phyloP scores from a whole-genome alignment of 495 filamentous ascomycete species.

The Amphirosellinia nigrospora region DNA sequence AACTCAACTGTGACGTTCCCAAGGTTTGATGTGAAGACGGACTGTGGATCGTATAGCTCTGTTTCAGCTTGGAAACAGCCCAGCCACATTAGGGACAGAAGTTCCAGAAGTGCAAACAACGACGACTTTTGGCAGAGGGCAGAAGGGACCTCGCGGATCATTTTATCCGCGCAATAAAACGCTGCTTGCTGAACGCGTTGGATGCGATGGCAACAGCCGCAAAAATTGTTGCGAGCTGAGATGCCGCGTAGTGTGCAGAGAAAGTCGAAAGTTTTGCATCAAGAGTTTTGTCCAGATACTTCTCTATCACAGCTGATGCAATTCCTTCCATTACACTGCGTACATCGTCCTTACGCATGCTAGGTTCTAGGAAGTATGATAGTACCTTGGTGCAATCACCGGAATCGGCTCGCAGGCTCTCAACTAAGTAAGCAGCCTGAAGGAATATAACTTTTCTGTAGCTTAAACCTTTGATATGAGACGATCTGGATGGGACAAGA shows the following conservation, averaged over 20 bases:
- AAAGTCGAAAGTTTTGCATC: slow-evolving; percentile 73
- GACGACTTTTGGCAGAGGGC: slow-evolving; percentile 88
- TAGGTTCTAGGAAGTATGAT: slow-evolving; percentile 89
- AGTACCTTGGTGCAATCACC: slow-evolving; percentile 89
- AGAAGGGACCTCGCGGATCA: slow-evolving; percentile 83
- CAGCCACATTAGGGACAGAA: slow-evolving; percentile 90
- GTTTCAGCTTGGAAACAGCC: slow-evolving; percentile 93
- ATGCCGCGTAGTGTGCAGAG: slow-evolving; percentile 83
- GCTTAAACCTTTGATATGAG: slow-evolving; percentile 77
- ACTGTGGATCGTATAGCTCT: slow-evolving; percentile 87
- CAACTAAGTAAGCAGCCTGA: slow-evolving; percentile 82
- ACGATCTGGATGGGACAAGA: slow-evolving; percentile 74
- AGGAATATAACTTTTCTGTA: slow-evolving; percentile 92
- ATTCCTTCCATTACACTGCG: slow-evolving; percentile 87
- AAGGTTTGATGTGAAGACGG: slow-evolving; percentile 74
- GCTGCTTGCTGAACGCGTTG: slow-evolving; percentile 86
- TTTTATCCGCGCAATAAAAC: slow-evolving; percentile 77
- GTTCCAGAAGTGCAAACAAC: slow-evolving; percentile 87
- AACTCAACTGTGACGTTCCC: slow-evolving; percentile 83
- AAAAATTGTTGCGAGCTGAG: slow-evolving; percentile 85
- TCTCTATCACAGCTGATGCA: slow-evolving; percentile 71
- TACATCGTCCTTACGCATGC: slow-evolving; percentile 77
- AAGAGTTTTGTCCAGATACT: slow-evolving; percentile 75
- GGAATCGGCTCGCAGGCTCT: slow-evolving; percentile 78
- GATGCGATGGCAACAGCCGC: slow-evolving; percentile 89